Evolutionary conservation across 2,329 filamentous ascomycete species (phyloP), one percentile per base, ranked within the genome.

Genomic region (Xylariales sp.): DNA sequence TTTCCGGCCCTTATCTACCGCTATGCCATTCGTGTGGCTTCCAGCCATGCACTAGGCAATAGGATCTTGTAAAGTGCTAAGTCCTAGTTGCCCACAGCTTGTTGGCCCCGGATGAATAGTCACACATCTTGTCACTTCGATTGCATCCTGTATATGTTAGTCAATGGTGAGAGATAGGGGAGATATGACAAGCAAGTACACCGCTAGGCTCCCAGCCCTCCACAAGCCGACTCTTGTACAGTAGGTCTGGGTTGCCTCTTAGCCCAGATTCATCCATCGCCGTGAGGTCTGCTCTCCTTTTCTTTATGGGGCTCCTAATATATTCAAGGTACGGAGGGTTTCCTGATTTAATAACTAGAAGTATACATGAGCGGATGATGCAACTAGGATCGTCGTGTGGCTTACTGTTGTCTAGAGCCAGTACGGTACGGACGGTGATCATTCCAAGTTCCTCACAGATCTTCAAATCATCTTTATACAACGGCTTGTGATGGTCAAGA

Each of bases 401-500:
- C 74, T 69, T 63, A 76, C 77, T 82, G 75, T 93, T 93, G 75
- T 93, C 90, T 1, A 90, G 91, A 0, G 86, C 89, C 23, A 91
- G 79, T 0, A 91, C 84, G 0, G 86, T 86, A 0, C 91, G 91
- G 0, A 85, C 83, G 0, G 81, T 82, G 3, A 96, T 82, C 43
- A 95, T 77, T 0, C 84, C 85, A 5, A 94, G 81, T 46, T 91
- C 84, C 80, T 96, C 93, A 76, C 90, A 93, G 0, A 94, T 84
- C 80, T 93, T 93, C 68, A 95, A 79, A 73, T 96, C 93, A 0
- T 87, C 85, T 0, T 86, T 87, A 77, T 95, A 96, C 0, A 89
- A 87, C 0, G 91, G 90, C 79, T 95, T 94, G 79, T 91, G 90
- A 78, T 96, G 93, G 74, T 96, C 93, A 43, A 96, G 81, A 78